A percentile compares a stretch with the other conserved stretches of the same genome.
phyloP scores from a whole-genome alignment of 2,329 filamentous ascomycete species.

The Sarocladium oryzae region DNA sequence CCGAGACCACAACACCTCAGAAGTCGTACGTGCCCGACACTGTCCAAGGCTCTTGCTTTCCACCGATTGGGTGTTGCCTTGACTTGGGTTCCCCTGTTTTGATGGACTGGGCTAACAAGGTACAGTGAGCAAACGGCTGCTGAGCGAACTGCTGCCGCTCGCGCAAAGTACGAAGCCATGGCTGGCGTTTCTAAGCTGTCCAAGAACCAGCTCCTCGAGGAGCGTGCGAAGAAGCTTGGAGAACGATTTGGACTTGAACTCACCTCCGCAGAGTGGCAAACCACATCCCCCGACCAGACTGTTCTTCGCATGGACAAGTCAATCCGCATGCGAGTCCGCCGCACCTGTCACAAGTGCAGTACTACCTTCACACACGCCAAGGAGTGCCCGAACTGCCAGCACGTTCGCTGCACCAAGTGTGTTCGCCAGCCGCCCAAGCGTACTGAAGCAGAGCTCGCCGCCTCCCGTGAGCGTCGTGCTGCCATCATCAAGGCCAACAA shows the following conservation, averaged over 20 bases:
- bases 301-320: conserved; percentile 65
- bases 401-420: conserved; percentile 76
- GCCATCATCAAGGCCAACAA: conserved; percentile 47
- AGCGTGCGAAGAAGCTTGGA: conserved; percentile 49
- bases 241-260: conserved; percentile 51
- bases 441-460: conserved; percentile 46
- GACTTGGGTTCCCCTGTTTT: not conserved
- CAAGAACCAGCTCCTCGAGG: conserved; percentile 45
- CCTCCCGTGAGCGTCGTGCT: conserved; percentile 44
- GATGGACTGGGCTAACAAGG: not conserved
- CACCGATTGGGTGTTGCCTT: too few relatives aligned
- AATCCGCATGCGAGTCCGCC: conserved; percentile 71
- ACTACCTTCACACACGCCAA: conserved; percentile 67
- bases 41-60: too few relatives aligned
- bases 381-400: conserved; percentile 70
- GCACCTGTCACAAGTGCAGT: conserved; percentile 75
- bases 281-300: conserved; percentile 39
- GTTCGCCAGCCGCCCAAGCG: conserved; percentile 65
- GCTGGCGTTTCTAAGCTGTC: conserved; percentile 35
- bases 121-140: not conserved
- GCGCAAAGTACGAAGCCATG: conserved; percentile 22
- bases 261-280: conserved; percentile 46
- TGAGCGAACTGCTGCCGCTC: conserved; percentile 19
- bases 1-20: conserved; percentile 15
- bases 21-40: conserved; percentile 18